phyloP scores from a whole-genome alignment of 148 eudicot species.

The Vaccinium darrowii region DNA sequence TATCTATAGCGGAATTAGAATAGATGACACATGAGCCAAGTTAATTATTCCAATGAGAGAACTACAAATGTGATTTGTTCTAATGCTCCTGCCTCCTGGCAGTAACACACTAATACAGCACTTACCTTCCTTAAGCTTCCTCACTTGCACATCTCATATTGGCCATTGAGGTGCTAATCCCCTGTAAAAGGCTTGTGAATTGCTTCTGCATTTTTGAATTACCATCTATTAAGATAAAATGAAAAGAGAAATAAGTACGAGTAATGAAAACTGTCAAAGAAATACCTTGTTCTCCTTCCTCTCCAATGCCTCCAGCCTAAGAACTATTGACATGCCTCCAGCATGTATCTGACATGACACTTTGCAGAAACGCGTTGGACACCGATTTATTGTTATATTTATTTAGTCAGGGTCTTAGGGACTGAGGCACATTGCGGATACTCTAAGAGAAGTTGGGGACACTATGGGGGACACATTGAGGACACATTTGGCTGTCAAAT shows the following conservation, averaged over 20 bases:
- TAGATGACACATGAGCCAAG: not conserved
- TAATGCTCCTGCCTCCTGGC: not conserved
- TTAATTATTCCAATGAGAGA: not conserved
- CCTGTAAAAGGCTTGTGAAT: not conserved
- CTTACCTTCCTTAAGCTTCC: not conserved
- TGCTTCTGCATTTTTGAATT: not conserved
- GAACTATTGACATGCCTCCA: not conserved
- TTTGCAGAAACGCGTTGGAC: not conserved
- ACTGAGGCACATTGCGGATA: not conserved
- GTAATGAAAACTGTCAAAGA: not conserved
- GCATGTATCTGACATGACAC: not conserved
- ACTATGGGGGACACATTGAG: not conserved
- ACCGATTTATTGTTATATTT: not conserved
- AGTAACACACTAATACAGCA: not conserved
- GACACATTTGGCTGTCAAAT: not conserved
- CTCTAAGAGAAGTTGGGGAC: not conserved
- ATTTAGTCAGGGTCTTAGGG: not conserved
- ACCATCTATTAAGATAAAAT: not conserved
- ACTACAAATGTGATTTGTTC: conserved; percentile 1
- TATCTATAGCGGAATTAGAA: not conserved
- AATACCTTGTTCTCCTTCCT: not conserved
- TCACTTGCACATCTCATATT: not conserved
- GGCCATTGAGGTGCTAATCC: not conserved
- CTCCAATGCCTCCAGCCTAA: not conserved
- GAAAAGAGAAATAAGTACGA: not conserved